phyloP scores from a whole-genome alignment of 1,284 basidiomycete genomes.

The Butyriboletus appendiculatus region DNA sequence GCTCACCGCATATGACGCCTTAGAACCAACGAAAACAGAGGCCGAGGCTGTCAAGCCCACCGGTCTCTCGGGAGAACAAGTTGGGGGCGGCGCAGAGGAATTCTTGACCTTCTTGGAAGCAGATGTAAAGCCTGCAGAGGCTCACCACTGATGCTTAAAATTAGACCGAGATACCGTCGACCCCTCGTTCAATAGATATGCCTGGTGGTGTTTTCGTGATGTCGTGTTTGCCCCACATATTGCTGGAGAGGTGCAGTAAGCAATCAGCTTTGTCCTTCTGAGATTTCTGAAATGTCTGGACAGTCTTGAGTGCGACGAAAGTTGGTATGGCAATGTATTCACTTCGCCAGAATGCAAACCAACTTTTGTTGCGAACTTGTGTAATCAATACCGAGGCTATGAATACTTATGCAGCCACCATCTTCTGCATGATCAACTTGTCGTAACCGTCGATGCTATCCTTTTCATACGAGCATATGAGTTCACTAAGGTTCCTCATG shows the following conservation, averaged over 20 bases:
- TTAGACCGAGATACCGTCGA: slow-evolving; percentile 8
- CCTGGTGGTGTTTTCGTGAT: neutral
- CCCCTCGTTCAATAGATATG: slow-evolving; percentile 19
- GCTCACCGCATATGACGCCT: slow-evolving; percentile 76
- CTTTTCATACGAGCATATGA: neutral
- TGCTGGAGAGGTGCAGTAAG: neutral
- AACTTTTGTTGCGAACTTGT: neutral
- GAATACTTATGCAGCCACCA: neutral
- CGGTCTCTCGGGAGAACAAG: slow-evolving; percentile 36
- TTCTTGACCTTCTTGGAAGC: slow-evolving; percentile 61
- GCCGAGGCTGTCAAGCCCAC: slow-evolving; percentile 30
- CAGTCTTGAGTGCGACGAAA: neutral
- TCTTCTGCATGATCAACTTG: neutral
- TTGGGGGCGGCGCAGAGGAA: slow-evolving; percentile 51
- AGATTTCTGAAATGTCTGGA: neutral
- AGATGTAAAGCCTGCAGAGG: slow-evolving; percentile 56
- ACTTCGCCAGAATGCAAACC: neutral
- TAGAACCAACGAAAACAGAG: slow-evolving; percentile 64
- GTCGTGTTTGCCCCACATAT: neutral
- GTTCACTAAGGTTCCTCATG: neutral
- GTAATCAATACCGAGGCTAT: neutral
- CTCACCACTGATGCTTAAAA: slow-evolving; percentile 46
- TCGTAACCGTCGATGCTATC: neutral
- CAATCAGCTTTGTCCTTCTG: neutral
- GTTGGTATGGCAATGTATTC: neutral